A percentile compares a stretch with the other conserved stretches of the same genome.
Conservation (phyloP, 139 green algal genomes). For the Closterium sp. region DNA sequence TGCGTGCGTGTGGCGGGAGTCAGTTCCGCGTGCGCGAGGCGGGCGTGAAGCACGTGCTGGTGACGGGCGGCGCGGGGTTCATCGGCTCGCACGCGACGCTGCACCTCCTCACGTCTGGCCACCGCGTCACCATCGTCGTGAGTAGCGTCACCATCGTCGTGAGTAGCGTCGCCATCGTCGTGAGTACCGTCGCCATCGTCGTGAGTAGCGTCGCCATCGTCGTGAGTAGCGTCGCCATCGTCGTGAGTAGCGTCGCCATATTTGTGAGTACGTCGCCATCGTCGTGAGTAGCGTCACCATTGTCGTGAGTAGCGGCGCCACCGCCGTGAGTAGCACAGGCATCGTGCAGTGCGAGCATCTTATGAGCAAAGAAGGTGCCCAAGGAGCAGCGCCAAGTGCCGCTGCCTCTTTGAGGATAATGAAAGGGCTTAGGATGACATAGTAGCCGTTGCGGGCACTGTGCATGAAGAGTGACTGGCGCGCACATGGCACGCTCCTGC, state of each 20-base stretch:
- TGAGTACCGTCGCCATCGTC: not conserved
- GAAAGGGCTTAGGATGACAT: too few species aligned
- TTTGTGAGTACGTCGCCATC: not conserved
- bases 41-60: slow-evolving; percentile 20
- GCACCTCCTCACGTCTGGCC: slow-evolving; percentile 58
- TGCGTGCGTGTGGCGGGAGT: not conserved
- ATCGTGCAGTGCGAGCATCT: too few species aligned
- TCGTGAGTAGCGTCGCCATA: not conserved
- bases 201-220: too few species aligned
- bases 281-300: not conserved
- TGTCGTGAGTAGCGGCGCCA: too few species aligned
- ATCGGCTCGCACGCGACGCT: slow-evolving; percentile 70
- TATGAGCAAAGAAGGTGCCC: too few species aligned
- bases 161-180: not conserved
- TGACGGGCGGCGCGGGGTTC: slow-evolving; percentile 67
- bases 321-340: too few species aligned
- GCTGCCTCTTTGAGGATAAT: too few species aligned
- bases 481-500: not conserved
- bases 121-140: slow-evolving; percentile 63
- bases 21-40: slow-evolving; percentile 17
- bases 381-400: too few species aligned
- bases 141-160: not conserved
- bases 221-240: too few species aligned
- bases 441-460: too few species aligned
- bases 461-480: too few species aligned